phyloP scores from a whole-genome alignment of 805 yeast genomes.

The Suhomyces pyralidae region DNA sequence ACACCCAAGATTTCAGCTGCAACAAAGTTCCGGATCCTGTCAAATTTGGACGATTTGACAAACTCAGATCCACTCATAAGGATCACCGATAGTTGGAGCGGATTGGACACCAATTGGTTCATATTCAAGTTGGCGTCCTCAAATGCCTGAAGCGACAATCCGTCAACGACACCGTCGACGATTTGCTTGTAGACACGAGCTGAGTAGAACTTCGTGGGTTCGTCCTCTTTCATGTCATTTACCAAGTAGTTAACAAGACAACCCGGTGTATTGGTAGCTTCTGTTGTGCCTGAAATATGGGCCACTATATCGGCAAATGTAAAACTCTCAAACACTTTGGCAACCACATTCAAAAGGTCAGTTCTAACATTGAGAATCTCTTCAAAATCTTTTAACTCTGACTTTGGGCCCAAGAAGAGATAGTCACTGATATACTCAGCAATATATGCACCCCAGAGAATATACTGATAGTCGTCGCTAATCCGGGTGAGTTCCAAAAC shows the following conservation, averaged over 20 bases:
- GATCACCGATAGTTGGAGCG: constrained; percentile 27
- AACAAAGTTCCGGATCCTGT: constrained; percentile 55
- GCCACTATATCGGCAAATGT: neutral
- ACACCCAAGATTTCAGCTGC: constrained; percentile 65
- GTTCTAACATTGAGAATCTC: constrained; percentile 3
- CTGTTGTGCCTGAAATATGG: neutral
- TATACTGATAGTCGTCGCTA: constrained; percentile 4
- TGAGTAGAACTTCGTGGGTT: constrained; percentile 4
- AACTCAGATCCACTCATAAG: constrained; percentile 35
- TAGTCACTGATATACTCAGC: constrained; percentile 22
- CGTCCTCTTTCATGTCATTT: neutral
- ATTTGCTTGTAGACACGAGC: constrained; percentile 10
- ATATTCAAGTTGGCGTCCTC: constrained; percentile 25
- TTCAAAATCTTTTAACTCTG: neutral
- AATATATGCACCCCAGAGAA: constrained; percentile 8
- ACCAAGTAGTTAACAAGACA: neutral
- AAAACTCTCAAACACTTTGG: neutral
- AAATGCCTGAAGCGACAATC: constrained; percentile 13
- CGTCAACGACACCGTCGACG: constrained; percentile 11
- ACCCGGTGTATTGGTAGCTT: neutral
- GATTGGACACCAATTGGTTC: constrained; percentile 28
- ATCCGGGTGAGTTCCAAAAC: constrained; percentile 6
- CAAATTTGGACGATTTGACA: constrained; percentile 36
- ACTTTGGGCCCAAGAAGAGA: constrained; percentile 12
- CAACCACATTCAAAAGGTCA: neutral